Evolutionary conservation across 192 early-diverging fungal genomes (phyloP).

Genomic region (Bifiguratus adelaidae): DNA sequence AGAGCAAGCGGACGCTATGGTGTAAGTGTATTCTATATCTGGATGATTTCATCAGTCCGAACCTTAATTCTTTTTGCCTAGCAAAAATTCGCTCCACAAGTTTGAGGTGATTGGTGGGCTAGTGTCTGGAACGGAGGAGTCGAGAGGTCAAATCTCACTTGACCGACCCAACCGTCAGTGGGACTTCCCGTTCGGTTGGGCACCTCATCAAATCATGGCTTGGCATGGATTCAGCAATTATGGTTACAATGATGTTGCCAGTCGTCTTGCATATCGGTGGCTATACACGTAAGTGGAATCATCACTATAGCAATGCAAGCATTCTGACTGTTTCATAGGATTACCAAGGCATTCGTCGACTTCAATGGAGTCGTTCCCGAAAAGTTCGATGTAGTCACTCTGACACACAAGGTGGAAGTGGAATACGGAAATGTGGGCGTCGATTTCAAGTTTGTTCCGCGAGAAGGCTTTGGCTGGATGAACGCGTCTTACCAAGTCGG

Average conservation of each 20-base stretch:
- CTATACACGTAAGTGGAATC: conserved; percentile 57
- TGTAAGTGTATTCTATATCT: conserved; percentile 21
- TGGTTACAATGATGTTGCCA: conserved; percentile 56
- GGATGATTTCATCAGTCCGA: not conserved
- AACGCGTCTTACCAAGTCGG: conserved; percentile 87
- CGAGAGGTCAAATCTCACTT: conserved; percentile 69
- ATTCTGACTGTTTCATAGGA: conserved; percentile 15
- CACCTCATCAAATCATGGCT: conserved; percentile 95
- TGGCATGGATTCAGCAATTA: conserved; percentile 87
- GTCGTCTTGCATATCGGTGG: conserved; percentile 86
- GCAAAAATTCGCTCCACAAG: conserved; percentile 38
- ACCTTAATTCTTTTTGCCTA: conserved; percentile 1
- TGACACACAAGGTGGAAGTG: conserved; percentile 85
- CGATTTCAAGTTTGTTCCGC: conserved; percentile 86
- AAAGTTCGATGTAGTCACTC: conserved; percentile 90
- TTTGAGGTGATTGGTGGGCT: conserved; percentile 90
- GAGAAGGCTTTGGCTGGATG: conserved; percentile 99
- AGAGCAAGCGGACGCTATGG: conserved; percentile 65
- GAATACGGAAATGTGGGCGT: conserved; percentile 95
- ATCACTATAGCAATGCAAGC: not conserved
- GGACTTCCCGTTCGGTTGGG: conserved; percentile 94
- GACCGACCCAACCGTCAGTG: conserved; percentile 91
- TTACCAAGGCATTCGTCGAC: conserved; percentile 91
- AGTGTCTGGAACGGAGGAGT: conserved; percentile 84
- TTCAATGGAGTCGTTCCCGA: conserved; percentile 94